Evolutionary conservation across 345 rosid species (phyloP).

Genomic region (Raphanus sativus): DNA sequence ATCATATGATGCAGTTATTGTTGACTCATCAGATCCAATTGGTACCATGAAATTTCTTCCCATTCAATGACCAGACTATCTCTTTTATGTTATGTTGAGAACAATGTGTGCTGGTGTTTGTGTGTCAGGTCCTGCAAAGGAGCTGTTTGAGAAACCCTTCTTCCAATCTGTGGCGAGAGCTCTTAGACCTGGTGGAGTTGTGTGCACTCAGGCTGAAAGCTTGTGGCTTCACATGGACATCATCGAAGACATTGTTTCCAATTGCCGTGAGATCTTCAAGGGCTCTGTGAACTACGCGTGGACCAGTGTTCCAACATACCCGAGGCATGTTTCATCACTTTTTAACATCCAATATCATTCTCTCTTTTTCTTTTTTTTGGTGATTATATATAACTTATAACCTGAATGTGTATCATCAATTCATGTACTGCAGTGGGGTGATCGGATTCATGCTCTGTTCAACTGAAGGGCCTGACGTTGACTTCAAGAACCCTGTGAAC

Average conservation of each 20-base stretch:
- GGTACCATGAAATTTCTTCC: slow-evolving; percentile 26
- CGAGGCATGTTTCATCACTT: slow-evolving; percentile 42
- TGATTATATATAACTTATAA: neutral
- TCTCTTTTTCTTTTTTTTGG: neutral
- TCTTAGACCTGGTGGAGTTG: slow-evolving; percentile 62
- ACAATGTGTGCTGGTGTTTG: neutral
- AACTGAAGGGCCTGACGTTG: slow-evolving; percentile 61
- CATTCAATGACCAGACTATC: neutral
- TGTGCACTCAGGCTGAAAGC: slow-evolving; percentile 72
- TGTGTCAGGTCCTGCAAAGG: slow-evolving; percentile 49
- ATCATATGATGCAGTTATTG: slow-evolving; percentile 59
- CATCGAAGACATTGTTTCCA: slow-evolving; percentile 64
- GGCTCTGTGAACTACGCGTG: slow-evolving; percentile 79
- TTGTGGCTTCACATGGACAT: slow-evolving; percentile 56
- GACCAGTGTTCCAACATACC: slow-evolving; percentile 65
- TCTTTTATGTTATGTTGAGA: neutral
- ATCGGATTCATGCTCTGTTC: slow-evolving; percentile 79
- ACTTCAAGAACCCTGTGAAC: slow-evolving; percentile 56
- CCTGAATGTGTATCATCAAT: neutral
- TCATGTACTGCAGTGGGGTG: slow-evolving; percentile 51
- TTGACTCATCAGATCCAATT: slow-evolving; percentile 67
- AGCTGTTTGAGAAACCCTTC: slow-evolving; percentile 53
- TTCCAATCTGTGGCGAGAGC: slow-evolving; percentile 51
- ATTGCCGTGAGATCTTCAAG: slow-evolving; percentile 52
- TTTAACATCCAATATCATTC: neutral